These are phyloP conservation scores for Pseudopediastrum boryanum DNA, from an alignment of 139 green algal genomes.

Conservation along the genomic window DNA sequence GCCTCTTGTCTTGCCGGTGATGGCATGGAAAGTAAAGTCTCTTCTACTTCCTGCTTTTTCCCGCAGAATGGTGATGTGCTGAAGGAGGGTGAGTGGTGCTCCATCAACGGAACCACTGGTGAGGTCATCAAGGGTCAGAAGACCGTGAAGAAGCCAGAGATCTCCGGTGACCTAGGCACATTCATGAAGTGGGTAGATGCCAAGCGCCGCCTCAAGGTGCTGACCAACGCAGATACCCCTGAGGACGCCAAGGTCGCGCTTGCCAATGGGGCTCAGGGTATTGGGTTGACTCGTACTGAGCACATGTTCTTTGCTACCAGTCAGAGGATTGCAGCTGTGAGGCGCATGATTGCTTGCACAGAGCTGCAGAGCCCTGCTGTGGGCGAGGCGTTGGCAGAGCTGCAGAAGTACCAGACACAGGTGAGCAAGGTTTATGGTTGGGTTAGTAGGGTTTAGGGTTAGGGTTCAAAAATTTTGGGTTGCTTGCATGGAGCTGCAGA, in stretches of 20 bases:
- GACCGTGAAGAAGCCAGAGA: constrained; percentile 57
- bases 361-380: constrained; percentile 55
- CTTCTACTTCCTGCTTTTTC: background rate
- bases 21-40: too few relatives aligned
- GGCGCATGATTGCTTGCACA: constrained; percentile 87
- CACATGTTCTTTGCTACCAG: constrained; percentile 93
- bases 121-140: constrained; percentile 79
- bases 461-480: too few relatives aligned
- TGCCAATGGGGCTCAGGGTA: constrained; percentile 85
- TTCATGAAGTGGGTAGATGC: constrained; percentile 91
- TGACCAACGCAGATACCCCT: constrained; percentile 82
- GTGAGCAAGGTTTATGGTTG: too few relatives aligned
- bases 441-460: too few relatives aligned
- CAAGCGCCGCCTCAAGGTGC: constrained; percentile 64
- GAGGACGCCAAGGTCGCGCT: constrained; percentile 70
- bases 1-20: too few relatives aligned
- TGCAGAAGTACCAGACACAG: constrained; percentile 75
- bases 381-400: constrained; percentile 66
- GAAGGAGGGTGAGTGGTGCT: constrained; percentile 80
- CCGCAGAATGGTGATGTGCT: constrained; percentile 44
- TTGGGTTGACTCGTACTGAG: constrained; percentile 88
- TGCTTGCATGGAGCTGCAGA: too few relatives aligned
- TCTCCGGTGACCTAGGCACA: constrained; percentile 62
- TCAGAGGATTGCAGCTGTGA: constrained; percentile 82
- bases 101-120: constrained; percentile 80